phyloP scores from a whole-genome alignment of 495 filamentous ascomycete genomes.

The Talaromyces borbonicus region DNA sequence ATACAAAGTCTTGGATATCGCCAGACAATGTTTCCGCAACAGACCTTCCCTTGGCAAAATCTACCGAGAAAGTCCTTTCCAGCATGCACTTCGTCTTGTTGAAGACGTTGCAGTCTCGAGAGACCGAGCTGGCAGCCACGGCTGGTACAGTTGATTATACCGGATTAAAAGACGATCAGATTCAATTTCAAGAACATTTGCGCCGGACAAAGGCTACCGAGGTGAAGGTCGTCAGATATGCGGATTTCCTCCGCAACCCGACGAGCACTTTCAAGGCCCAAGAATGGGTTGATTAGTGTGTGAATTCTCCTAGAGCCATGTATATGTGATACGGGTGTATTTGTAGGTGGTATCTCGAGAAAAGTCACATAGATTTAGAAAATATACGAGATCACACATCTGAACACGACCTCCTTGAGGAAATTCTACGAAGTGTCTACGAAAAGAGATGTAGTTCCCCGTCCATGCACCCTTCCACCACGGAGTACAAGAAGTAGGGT shows the following conservation, averaged over 20 bases:
- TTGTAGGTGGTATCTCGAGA: neutral
- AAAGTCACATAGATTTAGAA: slow-evolving; percentile 1
- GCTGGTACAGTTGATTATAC: slow-evolving; percentile 7
- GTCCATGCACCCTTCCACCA: slow-evolving; percentile 80
- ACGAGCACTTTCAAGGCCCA: slow-evolving; percentile 26
- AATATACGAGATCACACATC: neutral
- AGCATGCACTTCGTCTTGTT: slow-evolving; percentile 83
- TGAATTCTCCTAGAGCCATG: too few species aligned
- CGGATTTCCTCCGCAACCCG: slow-evolving; percentile 54
- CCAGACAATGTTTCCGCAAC: slow-evolving; percentile 54
- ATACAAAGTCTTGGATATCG: slow-evolving; percentile 54
- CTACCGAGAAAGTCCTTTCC: slow-evolving; percentile 78
- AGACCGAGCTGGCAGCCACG: slow-evolving; percentile 37
- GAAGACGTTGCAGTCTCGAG: slow-evolving; percentile 62
- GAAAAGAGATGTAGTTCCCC: slow-evolving; percentile 55
- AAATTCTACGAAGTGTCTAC: neutral
- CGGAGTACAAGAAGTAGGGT: slow-evolving; percentile 45
- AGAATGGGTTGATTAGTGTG: slow-evolving; percentile 21
- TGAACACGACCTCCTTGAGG: neutral
- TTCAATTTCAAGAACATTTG: slow-evolving; percentile 54
- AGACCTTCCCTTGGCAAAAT: slow-evolving; percentile 70
- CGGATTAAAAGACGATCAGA: slow-evolving; percentile 32
- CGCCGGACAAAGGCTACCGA: slow-evolving; percentile 67
- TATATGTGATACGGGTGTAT: neutral
- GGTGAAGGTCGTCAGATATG: slow-evolving; percentile 66